Percentiles rank a stretch among this genome's conserved stretches.
phyloP scores from a whole-genome alignment of 306 rosid species.

The Ormosia semicastrata region DNA sequence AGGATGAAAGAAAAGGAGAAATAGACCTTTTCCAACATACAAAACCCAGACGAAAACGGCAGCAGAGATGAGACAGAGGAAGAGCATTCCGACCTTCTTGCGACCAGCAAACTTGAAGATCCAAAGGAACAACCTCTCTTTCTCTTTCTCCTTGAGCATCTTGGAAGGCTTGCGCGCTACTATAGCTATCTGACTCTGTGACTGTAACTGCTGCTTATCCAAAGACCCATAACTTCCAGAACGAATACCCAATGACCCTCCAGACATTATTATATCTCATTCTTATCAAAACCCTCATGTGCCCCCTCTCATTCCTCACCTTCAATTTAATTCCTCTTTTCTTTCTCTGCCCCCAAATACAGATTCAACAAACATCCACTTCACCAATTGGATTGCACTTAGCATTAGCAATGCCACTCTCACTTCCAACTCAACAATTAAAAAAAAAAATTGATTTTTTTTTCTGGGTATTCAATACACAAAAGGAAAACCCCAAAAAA shows the following conservation, averaged over 20 bases:
- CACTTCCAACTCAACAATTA: slow-evolving; percentile 35
- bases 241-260: slow-evolving; percentile 72
- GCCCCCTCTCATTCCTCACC: slow-evolving; percentile 49
- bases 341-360: background rate
- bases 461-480: background rate
- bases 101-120: slow-evolving; percentile 77
- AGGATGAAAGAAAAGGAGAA: background rate
- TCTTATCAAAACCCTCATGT: slow-evolving; percentile 36
- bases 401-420: slow-evolving; percentile 16
- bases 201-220: slow-evolving; percentile 51
- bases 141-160: slow-evolving; percentile 91
- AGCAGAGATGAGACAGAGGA: slow-evolving; percentile 75
- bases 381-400: slow-evolving; percentile 37
- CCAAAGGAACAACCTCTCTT: slow-evolving; percentile 72
- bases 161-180: slow-evolving; percentile 59
- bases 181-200: background rate
- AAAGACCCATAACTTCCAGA: slow-evolving; percentile 81
- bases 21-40: slow-evolving; percentile 73
- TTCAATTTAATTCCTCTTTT: background rate
- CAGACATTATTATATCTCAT: slow-evolving; percentile 47
- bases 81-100: slow-evolving; percentile 83
- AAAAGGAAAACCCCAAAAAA: background rate
- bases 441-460: background rate
- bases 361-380: slow-evolving; percentile 23
- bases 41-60: slow-evolving; percentile 76